These are phyloP conservation scores for Sporobolus alterniflorus DNA, from an alignment of 202 grass and related monocot species.

Conservation along the genomic window DNA sequence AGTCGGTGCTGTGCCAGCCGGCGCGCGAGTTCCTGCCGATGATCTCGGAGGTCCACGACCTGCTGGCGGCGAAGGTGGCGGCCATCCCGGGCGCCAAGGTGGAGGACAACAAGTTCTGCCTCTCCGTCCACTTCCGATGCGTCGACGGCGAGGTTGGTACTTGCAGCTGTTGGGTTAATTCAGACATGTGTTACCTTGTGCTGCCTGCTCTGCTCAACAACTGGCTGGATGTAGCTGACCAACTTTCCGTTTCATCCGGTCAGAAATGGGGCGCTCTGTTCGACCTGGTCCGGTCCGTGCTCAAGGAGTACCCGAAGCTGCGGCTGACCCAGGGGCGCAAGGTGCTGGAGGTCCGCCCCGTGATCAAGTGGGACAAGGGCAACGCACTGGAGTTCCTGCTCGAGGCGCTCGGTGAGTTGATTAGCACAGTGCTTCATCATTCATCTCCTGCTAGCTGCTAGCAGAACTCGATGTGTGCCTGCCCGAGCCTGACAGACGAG, in stretches of 20 bases:
- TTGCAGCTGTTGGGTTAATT: not conserved
- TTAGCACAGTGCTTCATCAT: too few relatives aligned
- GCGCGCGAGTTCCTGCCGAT: constrained; percentile 82
- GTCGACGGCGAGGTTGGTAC: constrained; percentile 85
- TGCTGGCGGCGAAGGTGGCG: constrained; percentile 40
- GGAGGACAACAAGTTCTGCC: constrained; percentile 92
- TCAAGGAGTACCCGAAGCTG: constrained; percentile 61
- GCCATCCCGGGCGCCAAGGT: constrained; percentile 65
- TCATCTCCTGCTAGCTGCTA: not conserved
- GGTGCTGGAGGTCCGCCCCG: constrained; percentile 77
- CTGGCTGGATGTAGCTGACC: not conserved
- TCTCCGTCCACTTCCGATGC: constrained; percentile 83
- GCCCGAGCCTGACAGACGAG: not conserved
- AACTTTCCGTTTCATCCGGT: not conserved
- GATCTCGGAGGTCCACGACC: constrained; percentile 61
- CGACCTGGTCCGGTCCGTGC: constrained; percentile 56
- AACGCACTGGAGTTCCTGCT: constrained; percentile 85
- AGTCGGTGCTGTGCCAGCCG: constrained; percentile 76
- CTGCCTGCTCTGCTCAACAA: not conserved
- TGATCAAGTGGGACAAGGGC: constrained; percentile 93
- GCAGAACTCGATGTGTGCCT: not conserved
- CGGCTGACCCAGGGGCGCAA: constrained; percentile 74
- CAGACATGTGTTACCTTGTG: not conserved
- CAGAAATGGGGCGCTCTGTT: constrained; percentile 57
- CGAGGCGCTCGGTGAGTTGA: constrained; percentile 51